Evolutionary conservation across 2,329 filamentous ascomycete genomes (phyloP), one percentile per base, ranked within the genome.

Genomic region (Fusarium succisae): DNA sequence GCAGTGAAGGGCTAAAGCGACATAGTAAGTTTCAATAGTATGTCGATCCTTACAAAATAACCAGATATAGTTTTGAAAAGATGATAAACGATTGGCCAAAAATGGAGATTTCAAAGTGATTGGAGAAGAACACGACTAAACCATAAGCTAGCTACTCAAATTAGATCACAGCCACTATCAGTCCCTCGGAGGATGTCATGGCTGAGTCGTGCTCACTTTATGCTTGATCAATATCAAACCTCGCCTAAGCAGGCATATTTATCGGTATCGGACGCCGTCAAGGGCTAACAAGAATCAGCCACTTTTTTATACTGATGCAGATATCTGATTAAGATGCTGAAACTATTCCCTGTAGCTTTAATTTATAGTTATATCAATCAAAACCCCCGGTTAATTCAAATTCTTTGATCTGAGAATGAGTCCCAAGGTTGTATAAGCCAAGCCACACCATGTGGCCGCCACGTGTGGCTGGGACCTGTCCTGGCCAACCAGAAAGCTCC

Each of bases 371-470:
- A 10, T 15, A 32, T 61, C 20, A 5, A n/a, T 43, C 6, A n/a
- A 22, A n/a, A 1, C 5, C 24, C 8, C 10, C 5, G 15, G 12
- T 32, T 41, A 39, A 32, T 55, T 51, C 45, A 51, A 64, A 64
- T 38, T 18, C 24, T 26, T 47, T 28, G 54, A 32, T 64, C 14
- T 28, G 12, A 7, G 24, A 30, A 12, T 30, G 22, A 26, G n/a
- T 61, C 35, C 18, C 2, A 18, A 13, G 14, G n/a, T 32, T 13
- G 51, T 70, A 8, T 66, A 66, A 66, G 59, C 92, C 39, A 71
- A 68, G 76, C 76, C 76, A 77, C 76, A 63, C 12, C 6, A 4
- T 57, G 44, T 22, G 45, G 12, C 14, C 24, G 64, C 65, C 66
- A 74, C 70, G 22, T 56, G 65, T 65, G 60, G 65, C 67, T 65